Percentiles rank a stretch among this genome's conserved stretches.
Evolutionary conservation across 768 basidiomycete species (phyloP).

Genomic region (Candolleomyces aberdarensis): DNA sequence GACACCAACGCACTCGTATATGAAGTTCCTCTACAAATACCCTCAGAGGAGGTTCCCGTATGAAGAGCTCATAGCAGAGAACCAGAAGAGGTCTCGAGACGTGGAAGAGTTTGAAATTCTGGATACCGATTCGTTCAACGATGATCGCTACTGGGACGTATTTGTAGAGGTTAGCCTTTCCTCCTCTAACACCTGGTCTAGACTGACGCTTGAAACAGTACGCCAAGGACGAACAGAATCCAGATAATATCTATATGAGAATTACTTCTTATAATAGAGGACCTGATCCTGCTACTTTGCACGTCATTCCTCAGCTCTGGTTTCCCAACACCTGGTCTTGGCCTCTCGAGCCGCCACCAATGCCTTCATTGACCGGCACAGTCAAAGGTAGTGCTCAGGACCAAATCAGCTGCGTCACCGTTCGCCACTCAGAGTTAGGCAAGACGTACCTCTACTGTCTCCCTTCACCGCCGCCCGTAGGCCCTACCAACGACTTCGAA

Average conservation of each 20-base stretch:
- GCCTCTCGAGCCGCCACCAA: slow-evolving; percentile 63
- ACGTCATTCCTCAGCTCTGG: slow-evolving; percentile 94
- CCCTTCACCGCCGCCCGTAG: slow-evolving; percentile 88
- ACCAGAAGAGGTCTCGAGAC: slow-evolving; percentile 74
- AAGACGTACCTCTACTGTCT: slow-evolving; percentile 84
- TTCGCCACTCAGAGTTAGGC: slow-evolving; percentile 71
- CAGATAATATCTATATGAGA: slow-evolving; percentile 85
- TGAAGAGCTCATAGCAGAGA: slow-evolving; percentile 88
- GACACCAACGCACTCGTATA: slow-evolving; percentile 98
- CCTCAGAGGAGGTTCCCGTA: slow-evolving; percentile 92
- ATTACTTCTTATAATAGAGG: slow-evolving; percentile 97
- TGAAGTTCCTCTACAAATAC: slow-evolving; percentile 99
- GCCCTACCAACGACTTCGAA: slow-evolving; percentile 60
- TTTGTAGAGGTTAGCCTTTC: slow-evolving; percentile 80
- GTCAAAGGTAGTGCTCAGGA: slow-evolving; percentile 35
- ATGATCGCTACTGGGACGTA: slow-evolving; percentile 96
- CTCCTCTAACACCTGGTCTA: background rate
- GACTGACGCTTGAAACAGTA: slow-evolving; percentile 51
- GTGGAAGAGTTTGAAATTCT: slow-evolving; percentile 91
- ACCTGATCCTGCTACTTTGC: slow-evolving; percentile 89
- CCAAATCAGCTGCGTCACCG: slow-evolving; percentile 61
- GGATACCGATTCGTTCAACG: slow-evolving; percentile 89
- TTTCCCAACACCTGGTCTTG: slow-evolving; percentile 99
- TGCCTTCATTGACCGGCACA: slow-evolving; percentile 59
- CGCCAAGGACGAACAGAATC: slow-evolving; percentile 93